These are phyloP conservation scores for Eustoma russellianum DNA, from an alignment of 257 asterid genomes.

Conservation along the genomic window DNA sequence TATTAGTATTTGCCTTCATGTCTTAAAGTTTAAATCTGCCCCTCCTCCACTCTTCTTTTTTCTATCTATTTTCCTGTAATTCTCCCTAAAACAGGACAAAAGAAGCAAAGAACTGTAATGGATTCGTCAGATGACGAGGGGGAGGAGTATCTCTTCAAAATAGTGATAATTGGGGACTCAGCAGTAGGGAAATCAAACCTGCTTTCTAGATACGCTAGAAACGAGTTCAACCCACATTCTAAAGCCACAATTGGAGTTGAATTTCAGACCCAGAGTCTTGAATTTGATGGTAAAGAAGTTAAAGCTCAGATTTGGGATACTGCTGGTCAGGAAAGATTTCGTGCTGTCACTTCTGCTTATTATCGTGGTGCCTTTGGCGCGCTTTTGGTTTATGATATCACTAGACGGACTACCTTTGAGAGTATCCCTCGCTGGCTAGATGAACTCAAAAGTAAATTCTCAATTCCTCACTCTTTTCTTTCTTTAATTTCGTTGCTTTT, in stretches of 20 bases:
- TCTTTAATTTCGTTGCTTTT: not conserved
- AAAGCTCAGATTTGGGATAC: slow-evolving; percentile 31
- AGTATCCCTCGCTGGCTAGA: slow-evolving; percentile 21
- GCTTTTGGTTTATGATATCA: slow-evolving; percentile 21
- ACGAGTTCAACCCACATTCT: slow-evolving; percentile 18
- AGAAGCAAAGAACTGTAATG: not conserved
- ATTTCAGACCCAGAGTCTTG: slow-evolving; percentile 20
- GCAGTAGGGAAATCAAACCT: slow-evolving; percentile 24
- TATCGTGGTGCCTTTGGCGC: slow-evolving; percentile 27
- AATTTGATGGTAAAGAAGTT: slow-evolving; percentile 22
- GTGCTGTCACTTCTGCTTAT: slow-evolving; percentile 28
- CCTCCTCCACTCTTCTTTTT: no score
- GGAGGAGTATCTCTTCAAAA: slow-evolving; percentile 21
- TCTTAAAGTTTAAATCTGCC: no score
- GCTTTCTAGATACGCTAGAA: slow-evolving; percentile 16
- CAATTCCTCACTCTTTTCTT: not conserved
- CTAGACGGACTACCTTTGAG: slow-evolving; percentile 16
- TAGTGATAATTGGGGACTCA: slow-evolving; percentile 23
- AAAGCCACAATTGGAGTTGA: slow-evolving; percentile 26
- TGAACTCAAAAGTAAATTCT: slow-evolving; percentile 20
- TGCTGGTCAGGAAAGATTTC: slow-evolving; percentile 25
- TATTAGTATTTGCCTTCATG: no score
- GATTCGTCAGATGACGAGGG: slow-evolving; percentile 19
- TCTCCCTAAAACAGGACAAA: no score
- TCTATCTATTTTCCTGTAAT: no score